Evolutionary conservation across 306 rosid species (phyloP), one percentile per base, ranked within the genome.

Genomic region (Gynostemma pentaphyllum): DNA sequence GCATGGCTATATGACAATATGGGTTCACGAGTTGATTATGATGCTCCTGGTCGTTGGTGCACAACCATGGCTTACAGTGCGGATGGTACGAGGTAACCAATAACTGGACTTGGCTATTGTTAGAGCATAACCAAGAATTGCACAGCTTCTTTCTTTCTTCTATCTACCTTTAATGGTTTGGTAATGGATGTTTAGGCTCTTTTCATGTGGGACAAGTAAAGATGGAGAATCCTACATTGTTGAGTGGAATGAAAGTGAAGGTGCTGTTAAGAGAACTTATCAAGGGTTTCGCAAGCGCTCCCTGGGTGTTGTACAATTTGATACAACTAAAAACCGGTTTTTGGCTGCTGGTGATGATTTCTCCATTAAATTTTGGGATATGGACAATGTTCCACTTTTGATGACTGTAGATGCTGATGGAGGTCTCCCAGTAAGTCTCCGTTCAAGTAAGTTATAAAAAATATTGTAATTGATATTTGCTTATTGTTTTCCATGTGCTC

Each of bases 241-340:
- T 75, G 96, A 92, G 75, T 92, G 96, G 96, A 92, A 92, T 75
- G 96, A 88, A 75, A 84, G 89, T 70, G 99, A 88, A 81, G 96
- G 96, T 51, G 95, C 90, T 23, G 92, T 92, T 34, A 86, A 88
- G 78, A 84, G 95, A 57, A 82, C 90, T 62, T 92, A 92, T 56
- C 95, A 84, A 76, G 99, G 99, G 67, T 84, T 92, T 76, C 95
- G 92, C 64, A 88, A 92, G 64, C 95, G 89, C 21, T 92, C 96
- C 68, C 60, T 70, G 36, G 99, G 89, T 27, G 88, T 88, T 32
- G 92, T 92, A 73, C 99, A 92, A 67, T 92, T 92, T 5, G 96
- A 92, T 78, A 92, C 92, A 24, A 88, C 94, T 40, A 92, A 82
- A 80, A 86, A 92, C 69, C 80, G 92, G 27, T 88, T 82, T 80